Percentiles rank a stretch among this genome's conserved stretches.
Conservation (phyloP, 2,329 filamentous ascomycete species). For the Graphiopsis chlorocephala region DNA sequence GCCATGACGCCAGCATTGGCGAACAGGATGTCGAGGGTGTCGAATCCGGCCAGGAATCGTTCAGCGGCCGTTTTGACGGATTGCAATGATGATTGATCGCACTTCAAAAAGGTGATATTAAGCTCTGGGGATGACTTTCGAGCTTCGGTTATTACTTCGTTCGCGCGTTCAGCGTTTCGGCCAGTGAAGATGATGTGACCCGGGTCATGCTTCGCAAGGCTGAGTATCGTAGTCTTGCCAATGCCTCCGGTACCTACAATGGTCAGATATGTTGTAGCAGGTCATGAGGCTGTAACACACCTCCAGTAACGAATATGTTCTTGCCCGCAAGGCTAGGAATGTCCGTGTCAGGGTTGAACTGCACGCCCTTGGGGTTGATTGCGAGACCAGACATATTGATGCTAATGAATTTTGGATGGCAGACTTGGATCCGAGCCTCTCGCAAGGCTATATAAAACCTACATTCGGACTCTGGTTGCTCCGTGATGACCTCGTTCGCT, state of each 20-base stretch:
- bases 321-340: background rate
- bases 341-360: background rate
- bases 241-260: conserved; percentile 42
- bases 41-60: background rate
- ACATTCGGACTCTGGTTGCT: background rate
- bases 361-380: background rate
- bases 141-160: conserved; percentile 40
- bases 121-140: conserved; percentile 33
- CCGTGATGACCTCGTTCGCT: background rate
- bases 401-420: background rate
- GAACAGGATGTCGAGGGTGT: conserved; percentile 10
- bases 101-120: conserved; percentile 43
- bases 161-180: conserved; percentile 42
- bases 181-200: conserved; percentile 47
- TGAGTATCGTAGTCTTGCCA: conserved; percentile 45
- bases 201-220: conserved; percentile 45
- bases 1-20: conserved; percentile 39
- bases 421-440: background rate
- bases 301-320: background rate
- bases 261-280: background rate
- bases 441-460: background rate
- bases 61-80: conserved; percentile 47
- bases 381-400: background rate
- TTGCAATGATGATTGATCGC: conserved; percentile 51
- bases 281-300: background rate